Base-by-base conservation (phyloP, 2,329 filamentous ascomycete species). In the Sphaerostilbella broomeana region DNA sequence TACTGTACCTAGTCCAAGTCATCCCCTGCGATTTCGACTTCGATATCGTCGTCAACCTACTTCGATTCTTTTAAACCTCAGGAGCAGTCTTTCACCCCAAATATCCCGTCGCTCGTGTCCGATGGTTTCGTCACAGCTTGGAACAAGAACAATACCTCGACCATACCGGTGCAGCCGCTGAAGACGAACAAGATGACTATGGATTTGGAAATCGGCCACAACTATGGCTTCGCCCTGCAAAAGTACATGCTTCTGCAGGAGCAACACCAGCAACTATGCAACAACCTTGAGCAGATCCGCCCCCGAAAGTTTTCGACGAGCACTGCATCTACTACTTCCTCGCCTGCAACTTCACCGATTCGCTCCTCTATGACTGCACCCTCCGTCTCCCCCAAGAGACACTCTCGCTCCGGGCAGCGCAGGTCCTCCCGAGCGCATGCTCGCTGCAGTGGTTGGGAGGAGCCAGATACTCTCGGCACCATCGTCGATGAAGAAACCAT, bases 331-430 rank as follows among this genome's bases (percentile, higher is more conserved):
- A 59, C 62, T 9, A 50, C 60, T 33, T 66, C 66, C 3, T 69
- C 79, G 56, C 68, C 78, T 59, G 62, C 78, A 56, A 71, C 73
- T 54, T 81, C 81, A 55, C 74, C 71, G 53, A 67, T 75, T 59
- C 56, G 81, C 64, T 57, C 71, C 70, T 47, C 73, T 71, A 51
- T 69, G 73, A 39, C 67, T 68, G 58, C 48, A 10, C 45, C 59
- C 58, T 53, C 71, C 66, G 35, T 77, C 63, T 62, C 73, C 65
- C 51, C 72, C 62, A 26, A 58, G 54, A 45, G 57, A 55, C 36
- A 58, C 51, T 32, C 34, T 6, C 42, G 42, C 26, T 41, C 38
- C 7, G 25, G 42, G 12, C 20, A 35, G 15, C 42, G 39, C 31
- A 41, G 40, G 3, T 40, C 44, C 21, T 43, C 50, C 25, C 53